Percentiles rank a stretch among this genome's conserved stretches.
phyloP scores from a whole-genome alignment of 2,329 filamentous ascomycete species.

The Verticillium tricorpus region DNA sequence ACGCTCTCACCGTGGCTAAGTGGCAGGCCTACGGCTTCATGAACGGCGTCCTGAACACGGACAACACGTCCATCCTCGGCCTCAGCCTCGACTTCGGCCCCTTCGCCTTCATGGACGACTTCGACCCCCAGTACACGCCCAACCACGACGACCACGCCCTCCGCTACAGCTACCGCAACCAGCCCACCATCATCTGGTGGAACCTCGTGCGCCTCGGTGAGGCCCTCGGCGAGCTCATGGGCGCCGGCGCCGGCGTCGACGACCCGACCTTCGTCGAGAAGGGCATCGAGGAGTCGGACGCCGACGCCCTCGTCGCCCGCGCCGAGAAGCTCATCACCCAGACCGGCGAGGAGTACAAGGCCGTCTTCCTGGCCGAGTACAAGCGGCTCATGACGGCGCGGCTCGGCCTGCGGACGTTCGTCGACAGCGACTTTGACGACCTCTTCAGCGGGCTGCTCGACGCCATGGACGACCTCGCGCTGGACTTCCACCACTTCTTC shows the following conservation, averaged over 20 bases:
- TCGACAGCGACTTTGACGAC: slow-evolving; percentile 71
- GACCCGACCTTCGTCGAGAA: slow-evolving; percentile 64
- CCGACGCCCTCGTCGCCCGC: slow-evolving; percentile 65
- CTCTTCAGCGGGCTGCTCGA: slow-evolving; percentile 82
- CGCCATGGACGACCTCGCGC: slow-evolving; percentile 70
- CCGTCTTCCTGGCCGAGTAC: slow-evolving; percentile 85
- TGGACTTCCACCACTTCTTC: slow-evolving; percentile 96
- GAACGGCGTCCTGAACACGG: slow-evolving; percentile 96
- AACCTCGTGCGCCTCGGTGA: slow-evolving; percentile 91
- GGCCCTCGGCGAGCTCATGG: slow-evolving; percentile 81
- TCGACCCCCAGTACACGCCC: slow-evolving; percentile 89
- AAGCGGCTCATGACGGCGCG: slow-evolving; percentile 76
- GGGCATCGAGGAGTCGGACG: slow-evolving; percentile 66
- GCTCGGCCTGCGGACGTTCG: slow-evolving; percentile 67
- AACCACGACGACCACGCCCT: slow-evolving; percentile 92
- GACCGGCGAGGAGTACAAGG: slow-evolving; percentile 81
- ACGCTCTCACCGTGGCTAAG: slow-evolving; percentile 80
- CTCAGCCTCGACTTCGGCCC: slow-evolving; percentile 92
- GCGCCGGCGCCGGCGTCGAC: slow-evolving; percentile 69
- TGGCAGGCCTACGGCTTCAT: slow-evolving; percentile 99
- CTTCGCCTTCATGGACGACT: slow-evolving; percentile 96
- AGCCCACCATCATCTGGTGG: slow-evolving; percentile 98
- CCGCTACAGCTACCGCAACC: slow-evolving; percentile 88
- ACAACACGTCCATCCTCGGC: slow-evolving; percentile 90
- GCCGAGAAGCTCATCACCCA: slow-evolving; percentile 81